Evolutionary conservation across 345 rosid genomes (phyloP), one percentile per base, ranked within the genome.

Genomic region (Melaleuca alternifolia): DNA sequence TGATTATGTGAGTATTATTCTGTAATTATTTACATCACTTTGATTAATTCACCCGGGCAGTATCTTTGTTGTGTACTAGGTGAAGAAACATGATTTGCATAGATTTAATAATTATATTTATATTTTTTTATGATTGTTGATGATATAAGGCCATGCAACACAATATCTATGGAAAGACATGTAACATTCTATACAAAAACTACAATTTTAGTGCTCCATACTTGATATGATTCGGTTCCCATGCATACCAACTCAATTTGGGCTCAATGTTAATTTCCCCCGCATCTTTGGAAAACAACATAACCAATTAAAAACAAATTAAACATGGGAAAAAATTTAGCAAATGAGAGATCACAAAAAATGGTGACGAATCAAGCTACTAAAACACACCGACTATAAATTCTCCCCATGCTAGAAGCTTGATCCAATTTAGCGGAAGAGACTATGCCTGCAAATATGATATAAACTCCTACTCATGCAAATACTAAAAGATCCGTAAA

Each of bases 41-140:
- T n/a, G 30, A 0, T 61, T 28, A 61, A 61, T 14, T n/a, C 37
- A 2, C 75, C 6, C 6, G 1, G 37, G 4, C 75, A 28, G 13
- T 28, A 28, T 61, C 37, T 28, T 3, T n/a, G n/a, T 61, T 61
- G 6, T 61, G 9, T n/a, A 28, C 75, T 13, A 61, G 28, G 75
- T 61, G 75, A 61, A 61, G 20, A 1, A 61, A 37, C 5, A 0
- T 10, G 18, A 20, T 13, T 6, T 0, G 14, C 14, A 56, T 4
- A 13, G 7, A 56, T 24, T 56, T 56, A 0, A 56, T 10, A 56
- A 10, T 6, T 56, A 23, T 12, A 54, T 0, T 54, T 54, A 21
- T 8, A 7, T 54, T 54, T 7, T 20, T 54, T 54, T 21, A 8
- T 4, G 26, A 20, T 0, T 20, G 5, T 20, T 0, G 0, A 54